Evolutionary conservation across 768 basidiomycete genomes (phyloP).

Genomic region (Amanita fuliginea): DNA sequence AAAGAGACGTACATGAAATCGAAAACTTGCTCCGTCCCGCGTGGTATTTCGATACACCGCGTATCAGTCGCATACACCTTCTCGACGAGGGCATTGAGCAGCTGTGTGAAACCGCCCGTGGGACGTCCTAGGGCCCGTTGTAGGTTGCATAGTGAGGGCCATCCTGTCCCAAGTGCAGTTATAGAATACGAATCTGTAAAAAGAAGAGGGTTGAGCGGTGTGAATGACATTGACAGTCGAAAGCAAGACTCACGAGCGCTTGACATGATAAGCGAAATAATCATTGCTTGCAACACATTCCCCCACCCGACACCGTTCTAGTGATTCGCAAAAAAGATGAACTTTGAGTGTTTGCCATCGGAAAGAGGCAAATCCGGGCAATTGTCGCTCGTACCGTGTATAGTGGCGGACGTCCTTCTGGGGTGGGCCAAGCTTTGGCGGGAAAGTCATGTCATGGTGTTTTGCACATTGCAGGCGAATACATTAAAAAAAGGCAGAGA

Average conservation of each 20-base stretch:
- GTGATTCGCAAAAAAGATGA: conserved; percentile 5
- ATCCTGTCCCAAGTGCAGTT: conserved; percentile 5
- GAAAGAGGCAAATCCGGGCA: conserved; percentile 38
- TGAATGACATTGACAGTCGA: not conserved
- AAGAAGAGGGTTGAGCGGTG: too few relatives aligned
- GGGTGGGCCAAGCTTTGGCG: not conserved
- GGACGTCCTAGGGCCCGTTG: conserved; percentile 4
- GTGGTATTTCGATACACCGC: conserved; percentile 8
- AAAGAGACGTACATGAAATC: conserved; percentile 6
- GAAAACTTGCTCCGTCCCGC: not conserved
- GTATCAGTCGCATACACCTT: conserved; percentile 1
- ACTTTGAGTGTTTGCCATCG: conserved; percentile 23
- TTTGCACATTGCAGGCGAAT: not conserved
- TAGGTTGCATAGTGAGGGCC: not conserved
- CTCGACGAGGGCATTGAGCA: not conserved
- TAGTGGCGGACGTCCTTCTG: conserved; percentile 1
- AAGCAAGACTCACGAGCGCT: conserved; percentile 3
- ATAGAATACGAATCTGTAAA: conserved; percentile 8
- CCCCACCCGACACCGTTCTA: conserved; percentile 6
- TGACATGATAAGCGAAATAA: conserved; percentile 5
- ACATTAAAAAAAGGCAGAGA: not conserved
- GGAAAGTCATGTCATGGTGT: not conserved
- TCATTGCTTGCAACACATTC: conserved; percentile 6
- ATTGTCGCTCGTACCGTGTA: conserved; percentile 26
- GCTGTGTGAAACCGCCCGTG: conserved; percentile 6